Base-by-base conservation (phyloP, 495 filamentous ascomycete genomes). In the Haplographium delicatum region DNA sequence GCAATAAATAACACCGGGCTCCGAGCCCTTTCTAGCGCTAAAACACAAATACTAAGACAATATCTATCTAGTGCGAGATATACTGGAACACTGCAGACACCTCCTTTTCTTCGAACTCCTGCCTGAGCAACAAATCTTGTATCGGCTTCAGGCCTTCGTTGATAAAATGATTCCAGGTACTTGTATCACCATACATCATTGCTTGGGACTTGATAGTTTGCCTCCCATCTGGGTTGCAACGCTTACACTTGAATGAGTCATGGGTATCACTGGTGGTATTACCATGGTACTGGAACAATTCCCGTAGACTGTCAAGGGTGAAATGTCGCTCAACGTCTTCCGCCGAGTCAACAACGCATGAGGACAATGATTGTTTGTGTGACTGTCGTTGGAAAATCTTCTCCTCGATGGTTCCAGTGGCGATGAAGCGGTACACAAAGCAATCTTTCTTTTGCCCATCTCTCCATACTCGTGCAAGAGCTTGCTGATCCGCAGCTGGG, bases 391-490 rank as follows among this genome's bases (percentile, higher is more conserved):
- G 94, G 75, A 99, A 99, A 62, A 99, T 96, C 72, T 99, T 99
- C 68, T 99, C 93, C 62, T 99, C 93, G 62, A 99, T 99, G 0
- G 93, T 95, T 1, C 94, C 93, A 0, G 94, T 96, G 1, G 90
- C 86, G 56, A 99, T 97, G 72, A 99, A 97, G 25, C 94, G 88
- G 70, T 99, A 99, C 20, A 99, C 93, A 59, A 99, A 97, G 57
- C 94, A 97, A 63, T 97, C 91, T 61, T 99, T 99, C 76, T 95
- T 96, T 63, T 99, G 94, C 0, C 94, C 94, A 57, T 97, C 94
- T 68, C 94, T 88, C 93, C 93, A 97, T 8, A 97, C 94, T 66
- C 94, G 86, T 5, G 94, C 94, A 16, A 97, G 74, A 1, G 94
- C 94, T 69, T 99, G 94, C 66, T 97, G 94, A 66, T 99, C 94